Percentiles rank a stretch among this genome's conserved stretches.
Conservation (phyloP, 768 basidiomycete genomes). For the Guyanaporus albipodus region DNA sequence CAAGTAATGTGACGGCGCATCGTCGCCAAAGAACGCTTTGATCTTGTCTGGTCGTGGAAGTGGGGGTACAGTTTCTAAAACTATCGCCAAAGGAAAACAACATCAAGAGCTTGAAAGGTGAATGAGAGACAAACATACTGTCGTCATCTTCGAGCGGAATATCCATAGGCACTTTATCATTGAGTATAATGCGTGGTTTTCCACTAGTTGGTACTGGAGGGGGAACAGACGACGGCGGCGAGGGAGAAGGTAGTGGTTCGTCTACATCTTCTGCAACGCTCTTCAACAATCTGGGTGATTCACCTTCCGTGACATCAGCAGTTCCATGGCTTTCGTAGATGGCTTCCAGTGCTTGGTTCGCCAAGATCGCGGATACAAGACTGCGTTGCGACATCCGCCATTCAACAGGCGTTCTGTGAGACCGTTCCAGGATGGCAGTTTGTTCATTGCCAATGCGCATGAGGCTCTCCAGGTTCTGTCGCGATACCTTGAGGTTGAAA, state of each 20-base stretch:
- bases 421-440: slow-evolving; percentile 34
- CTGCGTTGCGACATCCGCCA: slow-evolving; percentile 45
- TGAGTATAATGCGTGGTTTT: slow-evolving; percentile 1
- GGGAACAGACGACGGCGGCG: slow-evolving; percentile 1
- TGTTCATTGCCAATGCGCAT: slow-evolving; percentile 39
- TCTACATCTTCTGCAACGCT: slow-evolving; percentile 10
- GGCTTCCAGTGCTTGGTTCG: slow-evolving; percentile 17
- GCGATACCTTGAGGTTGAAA: slow-evolving; percentile 33
- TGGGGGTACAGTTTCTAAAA: slow-evolving; percentile 8
- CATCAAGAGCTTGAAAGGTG: neutral
- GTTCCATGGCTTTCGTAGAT: slow-evolving; percentile 12
- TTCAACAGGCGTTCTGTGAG: slow-evolving; percentile 40
- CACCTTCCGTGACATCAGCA: slow-evolving; percentile 7
- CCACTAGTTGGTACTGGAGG: slow-evolving; percentile 13
- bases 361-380: slow-evolving; percentile 27
- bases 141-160: slow-evolving; percentile 18
- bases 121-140: neutral
- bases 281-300: slow-evolving; percentile 9
- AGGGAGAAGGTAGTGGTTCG: neutral
- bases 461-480: slow-evolving; percentile 39
- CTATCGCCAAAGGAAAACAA: slow-evolving; percentile 9
- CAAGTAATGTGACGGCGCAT: slow-evolving; percentile 44
- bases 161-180: neutral
- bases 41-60: slow-evolving; percentile 38
- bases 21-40: slow-evolving; percentile 48